These are phyloP conservation scores for Incumbomyces delicatus DNA, from an alignment of 2,329 filamentous ascomycete genomes.

Conservation along the genomic window DNA sequence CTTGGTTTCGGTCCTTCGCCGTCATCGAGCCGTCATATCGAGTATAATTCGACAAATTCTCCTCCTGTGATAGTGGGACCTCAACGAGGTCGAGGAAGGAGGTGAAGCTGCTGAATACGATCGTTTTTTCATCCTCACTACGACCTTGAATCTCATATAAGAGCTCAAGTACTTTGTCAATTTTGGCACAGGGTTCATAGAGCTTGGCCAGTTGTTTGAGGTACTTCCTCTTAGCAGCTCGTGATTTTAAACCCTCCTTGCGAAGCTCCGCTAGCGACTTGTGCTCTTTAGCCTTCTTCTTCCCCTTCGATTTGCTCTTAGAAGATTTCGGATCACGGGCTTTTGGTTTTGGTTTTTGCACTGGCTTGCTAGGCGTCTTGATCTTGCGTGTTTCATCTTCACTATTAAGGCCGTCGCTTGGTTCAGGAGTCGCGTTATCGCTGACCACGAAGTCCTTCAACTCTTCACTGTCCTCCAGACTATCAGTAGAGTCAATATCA, in stretches of 20 bases:
- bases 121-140: constrained; percentile 58
- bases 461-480: constrained; percentile 26
- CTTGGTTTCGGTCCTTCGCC: constrained; percentile 53
- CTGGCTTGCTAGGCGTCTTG: constrained; percentile 9
- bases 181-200: constrained; percentile 67
- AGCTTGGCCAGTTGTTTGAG: constrained; percentile 56
- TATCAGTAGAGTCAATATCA: constrained; percentile 21
- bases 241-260: constrained; percentile 54
- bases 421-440: constrained; percentile 30
- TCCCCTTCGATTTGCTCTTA: constrained; percentile 24
- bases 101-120: constrained; percentile 76
- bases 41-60: constrained; percentile 45
- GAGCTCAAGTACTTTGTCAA: constrained; percentile 58
- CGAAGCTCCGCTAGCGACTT: constrained; percentile 55
- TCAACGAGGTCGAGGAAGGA: constrained; percentile 68
- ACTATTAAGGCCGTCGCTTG: constrained; percentile 38
- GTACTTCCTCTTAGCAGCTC: constrained; percentile 57
- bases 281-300: constrained; percentile 30
- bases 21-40: constrained; percentile 73
- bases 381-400: constrained; percentile 25
- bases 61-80: constrained; percentile 46
- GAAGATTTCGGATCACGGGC: constrained; percentile 13
- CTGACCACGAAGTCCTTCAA: constrained; percentile 48
- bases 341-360: constrained; percentile 8
- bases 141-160: constrained; percentile 42